Evolutionary conservation across 345 rosid species (phyloP), one percentile per base, ranked within the genome.

Genomic region (Pugionium cornutum): DNA sequence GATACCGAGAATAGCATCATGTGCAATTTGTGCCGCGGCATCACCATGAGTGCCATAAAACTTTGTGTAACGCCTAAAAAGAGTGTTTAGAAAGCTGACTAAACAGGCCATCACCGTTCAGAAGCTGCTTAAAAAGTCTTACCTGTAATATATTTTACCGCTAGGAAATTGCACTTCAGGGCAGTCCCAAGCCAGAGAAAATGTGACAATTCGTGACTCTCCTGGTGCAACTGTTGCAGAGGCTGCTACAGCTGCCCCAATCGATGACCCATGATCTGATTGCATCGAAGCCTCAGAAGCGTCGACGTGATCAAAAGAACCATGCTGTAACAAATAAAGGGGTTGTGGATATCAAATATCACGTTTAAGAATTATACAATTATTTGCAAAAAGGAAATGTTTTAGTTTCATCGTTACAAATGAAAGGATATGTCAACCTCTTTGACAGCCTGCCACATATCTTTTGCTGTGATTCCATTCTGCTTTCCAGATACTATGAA

Each of bases 151-250:
- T 66, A 86, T 79, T 81, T 84, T 89, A 49, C 86, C 94, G 70
- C 76, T 64, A 9, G 43, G 56, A 73, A 92, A 92, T 26, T 67
- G 78, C 55, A 81, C 83, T 75, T 89, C 92, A 39, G 97, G 98
- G 64, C 96, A 88, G 82, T 89, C 97, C 97, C 97, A 92, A 49
- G 96, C 79, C 80, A 92, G 75, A 39, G 97, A 86, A 83, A 92
- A 92, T 44, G 85, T 88, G 53, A 86, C 81, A 30, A 70, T 64
- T 30, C 90, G 76, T 28, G 66, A 67, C 52, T 83, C 76, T 70
- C 74, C 85, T 4, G 88, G 70, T 40, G 83, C 85, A 64, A 89
- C 68, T 29, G 64, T 88, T 61, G 75, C 80, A 25, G 98, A 80
- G 34, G 95, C 97, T 40, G 95, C 91, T 73, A 92, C 80, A 42